Percentiles rank a stretch among this genome's conserved stretches.
Conservation (phyloP, 257 asterid genomes). For the Cordia subcordata region DNA sequence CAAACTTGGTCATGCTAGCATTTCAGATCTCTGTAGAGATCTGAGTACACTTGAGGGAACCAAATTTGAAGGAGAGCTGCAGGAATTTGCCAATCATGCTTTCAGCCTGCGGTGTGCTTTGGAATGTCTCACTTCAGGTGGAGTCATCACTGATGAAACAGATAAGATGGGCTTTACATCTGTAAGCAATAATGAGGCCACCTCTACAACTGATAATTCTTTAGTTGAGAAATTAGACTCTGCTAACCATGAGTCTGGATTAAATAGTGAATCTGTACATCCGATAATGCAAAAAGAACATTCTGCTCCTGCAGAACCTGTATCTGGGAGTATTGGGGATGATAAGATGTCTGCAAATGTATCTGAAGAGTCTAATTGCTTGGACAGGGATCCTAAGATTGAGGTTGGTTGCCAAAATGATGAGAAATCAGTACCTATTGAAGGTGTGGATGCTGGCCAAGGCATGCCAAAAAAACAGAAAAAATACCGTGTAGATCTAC, state of each 20-base stretch:
- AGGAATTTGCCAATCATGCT: constrained; percentile 98
- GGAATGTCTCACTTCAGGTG: constrained; percentile 95
- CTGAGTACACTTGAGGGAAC: constrained; percentile 85
- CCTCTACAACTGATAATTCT: constrained; percentile 28
- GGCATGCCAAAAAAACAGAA: constrained; percentile 43
- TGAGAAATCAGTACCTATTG: constrained; percentile 39
- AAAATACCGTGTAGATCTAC: constrained; percentile 82
- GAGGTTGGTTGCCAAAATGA: constrained; percentile 38
- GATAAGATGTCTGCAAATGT: constrained; percentile 28
- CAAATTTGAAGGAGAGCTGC: constrained; percentile 97
- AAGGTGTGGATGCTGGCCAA: constrained; percentile 40
- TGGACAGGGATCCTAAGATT: constrained; percentile 30
- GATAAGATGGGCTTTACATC: constrained; percentile 32
- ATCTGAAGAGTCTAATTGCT: constrained; percentile 33
- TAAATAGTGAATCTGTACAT: constrained; percentile 27
- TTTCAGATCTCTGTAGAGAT: constrained; percentile 90
- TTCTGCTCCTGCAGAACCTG: constrained; percentile 34
- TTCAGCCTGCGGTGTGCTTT: constrained; percentile 91
- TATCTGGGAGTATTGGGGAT: constrained; percentile 20
- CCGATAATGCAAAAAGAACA: constrained; percentile 23
- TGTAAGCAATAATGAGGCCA: constrained; percentile 35
- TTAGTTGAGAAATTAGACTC: constrained; percentile 28
- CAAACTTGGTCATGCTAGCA: constrained; percentile 85
- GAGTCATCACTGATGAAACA: constrained; percentile 46
- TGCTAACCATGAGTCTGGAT: constrained; percentile 26